These are phyloP conservation scores for Paecilomyces dactylethromorphus DNA, from an alignment of 2,329 filamentous ascomycete species.

Conservation along the genomic window DNA sequence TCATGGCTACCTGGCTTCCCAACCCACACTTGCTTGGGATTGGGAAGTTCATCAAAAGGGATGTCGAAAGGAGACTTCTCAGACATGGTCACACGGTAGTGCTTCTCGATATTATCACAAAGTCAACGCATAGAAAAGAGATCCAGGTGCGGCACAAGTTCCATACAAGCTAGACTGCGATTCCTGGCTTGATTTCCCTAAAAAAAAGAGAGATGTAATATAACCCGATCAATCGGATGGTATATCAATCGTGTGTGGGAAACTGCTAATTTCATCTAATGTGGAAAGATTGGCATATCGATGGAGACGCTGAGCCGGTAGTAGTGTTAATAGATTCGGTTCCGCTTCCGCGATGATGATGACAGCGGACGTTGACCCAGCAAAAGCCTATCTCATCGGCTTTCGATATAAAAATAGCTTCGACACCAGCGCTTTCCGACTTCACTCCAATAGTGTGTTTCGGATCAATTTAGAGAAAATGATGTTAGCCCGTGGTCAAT, in stretches of 20 bases:
- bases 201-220: neutral
- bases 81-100: neutral
- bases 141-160: neutral
- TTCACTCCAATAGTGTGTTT: neutral
- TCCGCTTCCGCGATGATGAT: neutral
- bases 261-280: neutral
- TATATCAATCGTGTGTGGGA: neutral
- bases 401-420: neutral
- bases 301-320: neutral
- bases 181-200: neutral
- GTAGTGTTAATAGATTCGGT: neutral
- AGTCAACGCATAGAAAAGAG: neutral
- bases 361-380: neutral
- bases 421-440: neutral
- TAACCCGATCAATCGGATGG: neutral
- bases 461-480: neutral
- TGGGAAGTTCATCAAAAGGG: slow-evolving; percentile 42
- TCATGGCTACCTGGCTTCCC: slow-evolving; percentile 40
- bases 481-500: neutral
- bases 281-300: neutral
- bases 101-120: neutral
- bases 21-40: slow-evolving; percentile 45
- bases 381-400: neutral
- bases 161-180: neutral
- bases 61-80: slow-evolving; percentile 13